These are phyloP conservation scores for Sugiyamaella japonica DNA, from an alignment of 1,139 yeast species.

Conservation along the genomic window DNA sequence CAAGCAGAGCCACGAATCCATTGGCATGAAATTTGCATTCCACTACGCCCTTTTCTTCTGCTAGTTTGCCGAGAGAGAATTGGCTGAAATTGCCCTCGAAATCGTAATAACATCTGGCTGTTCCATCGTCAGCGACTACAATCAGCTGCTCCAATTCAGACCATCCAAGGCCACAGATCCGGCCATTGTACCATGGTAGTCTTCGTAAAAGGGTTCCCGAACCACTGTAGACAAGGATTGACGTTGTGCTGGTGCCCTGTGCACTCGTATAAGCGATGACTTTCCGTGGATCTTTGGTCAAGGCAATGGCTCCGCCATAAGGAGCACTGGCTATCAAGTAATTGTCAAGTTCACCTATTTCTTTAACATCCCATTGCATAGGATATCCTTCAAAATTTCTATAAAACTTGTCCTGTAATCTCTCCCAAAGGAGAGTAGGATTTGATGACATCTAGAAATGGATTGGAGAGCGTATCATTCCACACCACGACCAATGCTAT, in stretches of 20 bases:
- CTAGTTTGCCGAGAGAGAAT: conserved; percentile 43
- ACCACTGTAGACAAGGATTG: conserved; percentile 52
- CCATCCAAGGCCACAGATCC: conserved; percentile 61
- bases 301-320: conserved; percentile 49
- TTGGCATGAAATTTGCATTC: conserved; percentile 41
- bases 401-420: conserved; percentile 39
- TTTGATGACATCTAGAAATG: conserved; percentile 27
- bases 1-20: conserved; percentile 45
- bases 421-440: conserved; percentile 39
- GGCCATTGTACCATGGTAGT: conserved; percentile 50
- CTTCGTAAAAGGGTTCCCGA: conserved; percentile 53
- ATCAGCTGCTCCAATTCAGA: conserved; percentile 57
- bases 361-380: conserved; percentile 37
- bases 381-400: conserved; percentile 40
- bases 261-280: conserved; percentile 32
- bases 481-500: not conserved
- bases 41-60: conserved; percentile 43
- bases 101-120: conserved; percentile 64
- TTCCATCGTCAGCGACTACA: conserved; percentile 61
- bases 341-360: conserved; percentile 32
- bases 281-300: conserved; percentile 33
- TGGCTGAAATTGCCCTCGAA: conserved; percentile 68
- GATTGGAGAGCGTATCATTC: no score
- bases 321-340: conserved; percentile 46
- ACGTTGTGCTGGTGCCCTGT: conserved; percentile 9